Percentiles rank a stretch among this genome's conserved stretches.
Conservation (phyloP, 2,329 filamentous ascomycete genomes). For the Aaosphaeria pasadenensis region DNA sequence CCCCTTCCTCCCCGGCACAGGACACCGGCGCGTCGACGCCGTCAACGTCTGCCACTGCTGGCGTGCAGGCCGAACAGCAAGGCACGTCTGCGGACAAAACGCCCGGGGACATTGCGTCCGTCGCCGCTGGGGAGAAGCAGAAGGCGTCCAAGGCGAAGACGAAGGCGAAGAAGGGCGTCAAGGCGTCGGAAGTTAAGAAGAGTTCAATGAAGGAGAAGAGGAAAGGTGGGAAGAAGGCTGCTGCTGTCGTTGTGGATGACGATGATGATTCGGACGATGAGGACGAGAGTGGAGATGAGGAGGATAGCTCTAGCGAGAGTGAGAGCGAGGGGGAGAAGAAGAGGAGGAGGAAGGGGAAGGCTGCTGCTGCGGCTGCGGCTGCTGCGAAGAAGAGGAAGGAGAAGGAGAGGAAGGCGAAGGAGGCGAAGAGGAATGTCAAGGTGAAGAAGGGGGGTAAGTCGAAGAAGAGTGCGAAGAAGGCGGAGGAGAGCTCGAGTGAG, state of each 20-base stretch:
- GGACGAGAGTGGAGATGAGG: slow-evolving; percentile 4
- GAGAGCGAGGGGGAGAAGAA: not conserved
- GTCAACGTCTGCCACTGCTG: no score
- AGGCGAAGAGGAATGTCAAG: slow-evolving; percentile 9
- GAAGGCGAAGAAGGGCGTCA: slow-evolving; percentile 8
- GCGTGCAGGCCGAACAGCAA: no score
- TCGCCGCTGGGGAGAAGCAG: not conserved
- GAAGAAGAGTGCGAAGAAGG: slow-evolving; percentile 13
- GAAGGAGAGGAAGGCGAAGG: slow-evolving; percentile 7
- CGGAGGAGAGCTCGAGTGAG: slow-evolving; percentile 14
- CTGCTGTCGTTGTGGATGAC: not conserved
- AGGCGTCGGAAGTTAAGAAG: slow-evolving; percentile 4
- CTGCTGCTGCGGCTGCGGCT: slow-evolving; percentile 1
- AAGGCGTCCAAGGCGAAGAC: not conserved
- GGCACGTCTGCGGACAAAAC: no score
- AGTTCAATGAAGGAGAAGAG: slow-evolving; percentile 1
- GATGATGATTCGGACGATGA: not conserved
- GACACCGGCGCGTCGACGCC: no score
- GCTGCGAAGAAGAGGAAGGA: slow-evolving; percentile 1
- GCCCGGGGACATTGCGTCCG: no score
- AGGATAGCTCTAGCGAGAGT: slow-evolving; percentile 2
- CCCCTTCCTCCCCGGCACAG: no score
- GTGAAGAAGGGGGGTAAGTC: slow-evolving; percentile 12
- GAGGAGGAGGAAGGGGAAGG: slow-evolving; percentile 8
- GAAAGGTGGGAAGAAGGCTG: slow-evolving; percentile 7